Base-by-base conservation (phyloP, 257 asterid genomes). In the Henckelia pumila region DNA sequence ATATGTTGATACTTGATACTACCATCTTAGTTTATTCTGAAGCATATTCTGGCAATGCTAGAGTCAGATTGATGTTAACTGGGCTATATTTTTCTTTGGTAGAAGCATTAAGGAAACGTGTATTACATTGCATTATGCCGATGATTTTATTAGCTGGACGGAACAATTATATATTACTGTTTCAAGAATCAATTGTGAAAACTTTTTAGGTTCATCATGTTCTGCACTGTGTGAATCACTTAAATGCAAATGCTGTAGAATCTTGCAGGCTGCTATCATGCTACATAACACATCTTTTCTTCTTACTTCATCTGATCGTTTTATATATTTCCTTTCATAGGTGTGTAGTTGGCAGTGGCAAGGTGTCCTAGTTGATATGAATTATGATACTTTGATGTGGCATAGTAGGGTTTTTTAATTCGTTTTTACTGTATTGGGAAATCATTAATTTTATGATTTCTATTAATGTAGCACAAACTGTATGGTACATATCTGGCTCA, bases 211-310 rank as follows among this genome's bases (percentile, higher is more conserved):
- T 37, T 37, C 17, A 2, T 37, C 49, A 11, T 37, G 49, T 37
- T 33, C 49, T 9, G 49, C 49, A 37, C 16, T 11, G 0, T 37
- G 49, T 37, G 49, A 37, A 37, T 37, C 49, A 9, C 16, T 37
- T 37, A 3, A 0, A 37, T 37, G 49, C 19, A 16, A 24, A 37
- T 64, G 52, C 8, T 63, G 25, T 35, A 21, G 33, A 44, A 26
- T 68, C 40, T 33, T 22, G 26, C 59, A 8, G 22, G 44, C 47
- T 59, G 25, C 56, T 57, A 61, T 66, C 57, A 49, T 65, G 49
- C 57, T 58, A 52, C 28, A 35, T 44, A 9, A 13, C 50, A 8
- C 61, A 23, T 28, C 7, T 33, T 47, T 49, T 37, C n/a, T 21
- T 59, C 23, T 61, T 59, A 63, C 49, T 22, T 7, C 17, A 60